Percentiles rank a stretch among this genome's conserved stretches.
phyloP scores from a whole-genome alignment of 768 basidiomycete genomes.

The Dioszegia hungarica region DNA sequence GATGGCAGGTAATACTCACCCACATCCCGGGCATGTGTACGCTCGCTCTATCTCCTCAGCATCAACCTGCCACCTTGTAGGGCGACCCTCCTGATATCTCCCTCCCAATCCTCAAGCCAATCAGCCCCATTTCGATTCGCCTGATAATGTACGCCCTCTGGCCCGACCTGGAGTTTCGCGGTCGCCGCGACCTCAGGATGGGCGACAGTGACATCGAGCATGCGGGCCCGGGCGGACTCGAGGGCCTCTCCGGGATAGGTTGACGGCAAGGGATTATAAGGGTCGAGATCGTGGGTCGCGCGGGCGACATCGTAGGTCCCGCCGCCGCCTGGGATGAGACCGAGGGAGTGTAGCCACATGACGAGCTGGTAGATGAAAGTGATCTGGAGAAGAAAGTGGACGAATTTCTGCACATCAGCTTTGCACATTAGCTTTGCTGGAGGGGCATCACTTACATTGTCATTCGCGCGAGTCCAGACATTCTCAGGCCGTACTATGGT shows the following conservation, averaged over 20 bases:
- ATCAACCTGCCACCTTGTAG: too few species aligned
- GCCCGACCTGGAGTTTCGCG: slow-evolving; percentile 39
- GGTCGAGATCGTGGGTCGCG: slow-evolving; percentile 26
- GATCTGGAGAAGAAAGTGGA: slow-evolving; percentile 65
- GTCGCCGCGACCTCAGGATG: slow-evolving; percentile 26
- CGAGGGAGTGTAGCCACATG: slow-evolving; percentile 68
- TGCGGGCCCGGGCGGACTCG: slow-evolving; percentile 16
- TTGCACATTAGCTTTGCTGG: slow-evolving; percentile 46
- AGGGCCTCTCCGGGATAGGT: slow-evolving; percentile 26
- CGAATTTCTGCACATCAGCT: slow-evolving; percentile 53
- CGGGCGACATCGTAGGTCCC: slow-evolving; percentile 48
- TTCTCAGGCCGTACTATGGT: slow-evolving; percentile 68
- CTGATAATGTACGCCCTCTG: slow-evolving; percentile 46
- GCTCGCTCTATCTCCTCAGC: slow-evolving; percentile 29
- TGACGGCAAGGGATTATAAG: slow-evolving; percentile 29
- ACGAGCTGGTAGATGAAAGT: slow-evolving; percentile 71
- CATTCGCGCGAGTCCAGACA: slow-evolving; percentile 48
- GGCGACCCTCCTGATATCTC: slow-evolving; percentile 61
- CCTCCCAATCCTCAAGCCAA: slow-evolving; percentile 77
- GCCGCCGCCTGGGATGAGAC: slow-evolving; percentile 57
- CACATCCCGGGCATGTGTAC: too few species aligned
- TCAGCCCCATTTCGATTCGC: slow-evolving; percentile 66
- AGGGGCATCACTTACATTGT: slow-evolving; percentile 15
- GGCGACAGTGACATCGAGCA: slow-evolving; percentile 20
- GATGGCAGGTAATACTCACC: too few species aligned